Base-by-base conservation (phyloP, 805 yeast species). In the Kodamaea hsintzibuensis region DNA sequence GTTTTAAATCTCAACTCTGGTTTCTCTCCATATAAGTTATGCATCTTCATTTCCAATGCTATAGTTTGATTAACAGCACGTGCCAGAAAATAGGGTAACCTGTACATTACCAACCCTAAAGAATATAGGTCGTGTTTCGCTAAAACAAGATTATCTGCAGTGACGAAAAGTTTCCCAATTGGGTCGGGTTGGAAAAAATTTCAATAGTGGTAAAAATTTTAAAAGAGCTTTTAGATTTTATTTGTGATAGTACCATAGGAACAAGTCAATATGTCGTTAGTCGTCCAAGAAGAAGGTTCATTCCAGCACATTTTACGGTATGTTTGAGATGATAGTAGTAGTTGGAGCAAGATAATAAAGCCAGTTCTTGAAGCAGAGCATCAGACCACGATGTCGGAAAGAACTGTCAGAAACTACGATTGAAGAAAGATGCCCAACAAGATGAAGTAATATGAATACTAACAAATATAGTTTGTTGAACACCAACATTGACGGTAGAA, bases 401-500 rank as follows among this genome's bases (percentile, higher is more conserved):
- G 35, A 30, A 30, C 12, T 3, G 35, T 5, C 35, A 3, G 35
- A 27, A 8, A 22, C 25, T 6, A 22, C 3, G 25, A 22, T 6
- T 22, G 37, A 43, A 12, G 35, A 27, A 22, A 7, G n/a, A 27
- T 33, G 17, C 35, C 22, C 37, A 14, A 13, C 35, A 19, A 16
- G 5, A 27, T n/a, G 18, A 14, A 30, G n/a, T 3, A 13, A 30
- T 13, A 51, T 7, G 7, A n/a, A 8, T 47, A 45, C 43, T 46
- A 47, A 47, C 50, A 8, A 59, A 39, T 50, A 58, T 77, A 88
- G 96, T 93, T 90, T 95, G 85, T 91, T 95, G 83, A 95, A 96
- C 91, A 95, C 99, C 84, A 95, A 95, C 92, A 98, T 95, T 80
- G 99, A 95, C 82, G 99, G 99, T 89, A 92, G 96, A 91, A 93